phyloP scores from a whole-genome alignment of 2,329 filamentous ascomycete genomes.

The Domatiomyces catenatus region DNA sequence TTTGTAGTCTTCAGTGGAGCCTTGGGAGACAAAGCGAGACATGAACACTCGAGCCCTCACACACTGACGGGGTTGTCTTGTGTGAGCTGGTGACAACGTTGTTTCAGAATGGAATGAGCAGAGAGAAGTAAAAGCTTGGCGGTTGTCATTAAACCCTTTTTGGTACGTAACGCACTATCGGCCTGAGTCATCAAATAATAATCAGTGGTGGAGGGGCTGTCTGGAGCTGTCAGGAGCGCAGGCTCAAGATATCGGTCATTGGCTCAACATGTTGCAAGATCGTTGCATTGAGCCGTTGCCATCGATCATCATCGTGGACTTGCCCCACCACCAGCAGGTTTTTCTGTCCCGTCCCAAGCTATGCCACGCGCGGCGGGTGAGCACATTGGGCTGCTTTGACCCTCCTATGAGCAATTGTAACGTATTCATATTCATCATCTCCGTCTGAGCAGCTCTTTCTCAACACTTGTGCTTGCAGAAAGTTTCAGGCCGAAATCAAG shows the following conservation, averaged over 20 bases:
- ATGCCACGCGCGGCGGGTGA: neutral
- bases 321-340: neutral
- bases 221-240: too few relatives aligned
- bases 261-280: too few relatives aligned
- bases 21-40: constrained; percentile 32
- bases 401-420: too few relatives aligned
- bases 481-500: neutral
- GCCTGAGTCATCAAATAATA: too few relatives aligned
- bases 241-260: too few relatives aligned
- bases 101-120: neutral
- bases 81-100: neutral
- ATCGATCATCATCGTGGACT: neutral
- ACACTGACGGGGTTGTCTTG: neutral
- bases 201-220: neutral
- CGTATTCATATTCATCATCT: neutral
- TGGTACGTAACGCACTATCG: too few relatives aligned
- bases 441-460: neutral
- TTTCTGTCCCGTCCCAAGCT: neutral
- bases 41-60: constrained; percentile 16
- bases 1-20: constrained; percentile 27
- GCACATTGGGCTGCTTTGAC: neutral
- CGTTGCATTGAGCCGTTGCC: neutral
- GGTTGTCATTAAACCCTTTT: neutral
- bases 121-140: neutral
- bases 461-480: neutral